phyloP scores from a whole-genome alignment of 2,329 filamentous ascomycete genomes.

The Chalaropsis ovoidea region DNA sequence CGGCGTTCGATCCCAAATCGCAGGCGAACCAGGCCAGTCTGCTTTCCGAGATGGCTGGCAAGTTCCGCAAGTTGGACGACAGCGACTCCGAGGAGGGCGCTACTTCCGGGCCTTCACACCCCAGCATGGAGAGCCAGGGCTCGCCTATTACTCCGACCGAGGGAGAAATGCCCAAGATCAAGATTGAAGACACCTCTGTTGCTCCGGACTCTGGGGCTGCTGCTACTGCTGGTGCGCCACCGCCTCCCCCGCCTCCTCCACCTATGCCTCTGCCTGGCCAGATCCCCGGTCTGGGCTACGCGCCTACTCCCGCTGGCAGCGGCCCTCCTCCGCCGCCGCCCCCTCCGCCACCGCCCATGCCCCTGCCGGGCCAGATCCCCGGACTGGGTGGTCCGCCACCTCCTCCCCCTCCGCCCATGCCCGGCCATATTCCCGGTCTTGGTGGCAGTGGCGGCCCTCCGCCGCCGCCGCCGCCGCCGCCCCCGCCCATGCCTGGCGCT shows the following conservation, averaged over 20 bases:
- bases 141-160: slow-evolving; percentile 59
- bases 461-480: slow-evolving; percentile 35
- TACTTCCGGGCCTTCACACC: slow-evolving; percentile 65
- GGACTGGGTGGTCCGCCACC: slow-evolving; percentile 27
- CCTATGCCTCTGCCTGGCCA: slow-evolving; percentile 32
- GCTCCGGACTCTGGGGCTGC: slow-evolving; percentile 26
- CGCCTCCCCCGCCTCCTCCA: slow-evolving; percentile 35
- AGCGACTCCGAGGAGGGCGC: slow-evolving; percentile 65
- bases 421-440: slow-evolving; percentile 34
- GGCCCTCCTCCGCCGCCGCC: slow-evolving; percentile 36
- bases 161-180: slow-evolving; percentile 48
- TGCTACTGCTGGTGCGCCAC: slow-evolving; percentile 31
- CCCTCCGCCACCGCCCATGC: slow-evolving; percentile 36
- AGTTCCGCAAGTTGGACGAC: slow-evolving; percentile 44
- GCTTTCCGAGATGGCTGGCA: slow-evolving; percentile 65
- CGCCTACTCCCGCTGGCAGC: slow-evolving; percentile 40
- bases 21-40: slow-evolving; percentile 57
- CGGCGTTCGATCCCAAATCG: slow-evolving; percentile 53
- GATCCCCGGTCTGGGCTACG: slow-evolving; percentile 37
- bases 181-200: slow-evolving; percentile 38
- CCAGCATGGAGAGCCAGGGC: slow-evolving; percentile 56
- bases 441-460: slow-evolving; percentile 35
- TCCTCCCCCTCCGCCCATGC: slow-evolving; percentile 33
- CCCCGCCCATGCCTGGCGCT: slow-evolving; percentile 35
- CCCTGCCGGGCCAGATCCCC: slow-evolving; percentile 28